Evolutionary conservation across 2,329 filamentous ascomycete species (phyloP), one percentile per base, ranked within the genome.

Genomic region (Cephalotrichum gorgonifer): DNA sequence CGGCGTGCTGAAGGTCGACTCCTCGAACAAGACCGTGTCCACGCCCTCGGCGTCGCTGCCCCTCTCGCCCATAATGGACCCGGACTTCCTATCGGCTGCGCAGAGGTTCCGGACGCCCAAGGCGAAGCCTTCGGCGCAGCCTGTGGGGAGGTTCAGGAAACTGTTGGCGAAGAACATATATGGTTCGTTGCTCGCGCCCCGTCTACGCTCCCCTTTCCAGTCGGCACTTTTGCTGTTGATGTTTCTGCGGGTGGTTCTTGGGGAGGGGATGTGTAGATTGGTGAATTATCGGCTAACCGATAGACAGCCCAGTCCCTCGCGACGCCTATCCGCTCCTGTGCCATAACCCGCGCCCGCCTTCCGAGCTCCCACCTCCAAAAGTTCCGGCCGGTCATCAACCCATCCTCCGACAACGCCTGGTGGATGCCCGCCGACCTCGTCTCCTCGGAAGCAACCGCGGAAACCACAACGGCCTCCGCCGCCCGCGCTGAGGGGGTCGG

Each of bases 331-430:
- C 79, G 85, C 48, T 56, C 61, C 50, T 86, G 83, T 56, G 57
- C 62, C 22, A 58, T 74, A 28, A 79, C 80, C 1, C 52, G 57
- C 0, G 58, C 61, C 0, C 57, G 58, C 1, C 62, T 87, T 6
- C 85, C 85, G 2, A 63, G 62, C 14, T 79, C 74, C 56, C 84
- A 88, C 58, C 65, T 87, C 4, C 76, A 85, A 49, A 69, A 76
- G 28, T 81, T 88, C 52, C 71, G 73, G 26, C 57, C 80, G 2
- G 65, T 80, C 12, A 58, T 65, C 1, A 73, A 85, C 49, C 81
- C 81, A 1, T 64, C 70, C 9, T 78, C 75, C 0, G 58, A 62
- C 0, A 20, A 15, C 6, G 56, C 65, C 2, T 66, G 73, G 0
- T 86, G 78, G 77, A 66, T 80, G 15, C 82, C 81, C 0, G 66